Percentiles rank a stretch among this genome's conserved stretches.
These are phyloP conservation scores for Xylaria curta DNA, from an alignment of 495 filamentous ascomycete genomes.

Conservation along the genomic window DNA sequence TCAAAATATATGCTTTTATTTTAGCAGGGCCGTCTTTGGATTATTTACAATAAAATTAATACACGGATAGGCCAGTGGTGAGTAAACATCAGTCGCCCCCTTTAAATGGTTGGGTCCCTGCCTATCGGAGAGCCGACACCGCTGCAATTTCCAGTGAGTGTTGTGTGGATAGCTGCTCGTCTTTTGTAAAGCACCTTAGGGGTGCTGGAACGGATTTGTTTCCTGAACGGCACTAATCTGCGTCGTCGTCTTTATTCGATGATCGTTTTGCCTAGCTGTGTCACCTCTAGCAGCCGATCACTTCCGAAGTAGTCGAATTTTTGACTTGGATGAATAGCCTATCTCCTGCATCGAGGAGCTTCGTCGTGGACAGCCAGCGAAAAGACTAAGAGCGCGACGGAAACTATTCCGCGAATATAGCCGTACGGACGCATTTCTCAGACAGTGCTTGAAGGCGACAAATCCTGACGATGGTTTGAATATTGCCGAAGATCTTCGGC, in stretches of 20 bases:
- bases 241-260: not conserved
- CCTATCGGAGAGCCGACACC: not conserved
- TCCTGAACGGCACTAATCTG: not conserved
- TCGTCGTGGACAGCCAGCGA: not conserved
- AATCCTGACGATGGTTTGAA: not conserved
- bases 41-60: slow-evolving; percentile 14
- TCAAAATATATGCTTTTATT: not conserved
- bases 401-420: not conserved
- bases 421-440: not conserved
- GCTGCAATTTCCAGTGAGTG: not conserved
- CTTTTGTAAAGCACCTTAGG: not conserved
- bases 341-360: not conserved
- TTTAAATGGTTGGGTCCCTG: not conserved
- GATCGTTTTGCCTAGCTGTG: not conserved
- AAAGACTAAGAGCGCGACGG: not conserved
- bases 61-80: not conserved
- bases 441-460: not conserved
- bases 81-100: not conserved
- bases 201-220: not conserved
- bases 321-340: not conserved
- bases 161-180: not conserved
- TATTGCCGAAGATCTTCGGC: not conserved
- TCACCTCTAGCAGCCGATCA: not conserved
- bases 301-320: not conserved
- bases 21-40: not conserved